Evolutionary conservation across 805 yeast genomes (phyloP).

Genomic region (Saccharomycopsis sp.): DNA sequence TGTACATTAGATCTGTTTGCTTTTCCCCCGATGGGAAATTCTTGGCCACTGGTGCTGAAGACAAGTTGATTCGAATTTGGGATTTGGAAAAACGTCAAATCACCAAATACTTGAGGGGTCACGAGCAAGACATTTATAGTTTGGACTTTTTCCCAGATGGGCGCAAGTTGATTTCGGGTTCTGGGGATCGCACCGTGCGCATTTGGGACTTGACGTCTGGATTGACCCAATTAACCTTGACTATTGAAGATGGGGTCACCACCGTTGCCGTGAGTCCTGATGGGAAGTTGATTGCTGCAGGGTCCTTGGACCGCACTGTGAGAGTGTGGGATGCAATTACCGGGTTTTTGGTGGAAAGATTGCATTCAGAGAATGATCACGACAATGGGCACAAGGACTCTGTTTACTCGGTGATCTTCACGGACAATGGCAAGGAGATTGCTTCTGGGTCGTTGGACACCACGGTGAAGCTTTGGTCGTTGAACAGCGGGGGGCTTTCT

Average conservation of each 20-base stretch:
- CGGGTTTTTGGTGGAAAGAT: constrained; percentile 84
- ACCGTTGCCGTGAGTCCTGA: constrained; percentile 97
- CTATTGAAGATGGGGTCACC: constrained; percentile 96
- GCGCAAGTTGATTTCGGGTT: constrained; percentile 84
- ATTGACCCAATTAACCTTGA: constrained; percentile 78
- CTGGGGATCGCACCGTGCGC: constrained; percentile 93
- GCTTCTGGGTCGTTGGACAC: constrained; percentile 93
- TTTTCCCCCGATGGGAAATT: constrained; percentile 87
- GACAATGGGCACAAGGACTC: constrained; percentile 95
- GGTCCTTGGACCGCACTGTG: constrained; percentile 89
- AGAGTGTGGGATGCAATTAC: constrained; percentile 95
- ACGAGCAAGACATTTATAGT: constrained; percentile 95
- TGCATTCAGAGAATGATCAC: constrained; percentile 79
- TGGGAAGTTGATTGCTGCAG: constrained; percentile 91
- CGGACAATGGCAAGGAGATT: constrained; percentile 84
- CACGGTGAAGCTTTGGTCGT: constrained; percentile 92
- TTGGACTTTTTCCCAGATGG: constrained; percentile 94
- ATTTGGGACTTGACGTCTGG: constrained; percentile 93
- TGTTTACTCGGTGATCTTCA: constrained; percentile 89
- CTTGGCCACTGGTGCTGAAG: constrained; percentile 74
- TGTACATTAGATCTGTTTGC: constrained; percentile 91
- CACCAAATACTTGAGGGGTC: constrained; percentile 82
- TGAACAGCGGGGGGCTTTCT: constrained; percentile 49
- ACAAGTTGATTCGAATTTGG: constrained; percentile 90
- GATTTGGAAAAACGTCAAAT: constrained; percentile 80